Conservation (phyloP, 805 yeast genomes). For the Torulaspora indica region DNA sequence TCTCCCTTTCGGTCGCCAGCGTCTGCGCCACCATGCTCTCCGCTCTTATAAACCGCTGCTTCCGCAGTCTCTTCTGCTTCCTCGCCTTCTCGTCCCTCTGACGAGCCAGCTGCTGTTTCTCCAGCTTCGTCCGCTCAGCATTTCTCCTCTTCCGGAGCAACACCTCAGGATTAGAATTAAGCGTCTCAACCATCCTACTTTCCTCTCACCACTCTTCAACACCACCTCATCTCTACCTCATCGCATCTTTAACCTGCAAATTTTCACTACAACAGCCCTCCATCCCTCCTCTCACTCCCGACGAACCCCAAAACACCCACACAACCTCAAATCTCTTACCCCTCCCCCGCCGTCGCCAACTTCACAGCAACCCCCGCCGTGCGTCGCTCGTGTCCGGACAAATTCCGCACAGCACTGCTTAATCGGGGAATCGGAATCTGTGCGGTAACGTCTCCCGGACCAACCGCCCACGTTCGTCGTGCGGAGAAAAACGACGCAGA, state of each 20-base stretch:
- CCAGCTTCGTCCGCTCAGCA: conserved; percentile 66
- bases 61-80: conserved; percentile 41
- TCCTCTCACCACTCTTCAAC: neutral
- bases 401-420: no score
- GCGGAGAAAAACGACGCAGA: no score
- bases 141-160: conserved; percentile 74
- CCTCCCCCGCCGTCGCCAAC: no score
- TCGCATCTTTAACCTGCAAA: conserved; percentile 8
- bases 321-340: no score
- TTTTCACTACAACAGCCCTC: no score
- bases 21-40: conserved; percentile 67
- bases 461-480: no score
- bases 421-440: no score
- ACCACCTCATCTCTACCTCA: conserved; percentile 14
- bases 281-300: no score
- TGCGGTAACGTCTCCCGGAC: no score
- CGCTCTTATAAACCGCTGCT: conserved; percentile 62
- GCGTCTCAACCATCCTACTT: neutral
- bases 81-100: conserved; percentile 45
- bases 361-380: no score
- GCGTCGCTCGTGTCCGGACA: no score
- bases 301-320: no score
- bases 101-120: conserved; percentile 63
- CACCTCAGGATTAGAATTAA: conserved; percentile 57
- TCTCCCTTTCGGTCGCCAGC: conserved; percentile 61